Base-by-base conservation (phyloP, 306 rosid species). In the Prunus campanulata region DNA sequence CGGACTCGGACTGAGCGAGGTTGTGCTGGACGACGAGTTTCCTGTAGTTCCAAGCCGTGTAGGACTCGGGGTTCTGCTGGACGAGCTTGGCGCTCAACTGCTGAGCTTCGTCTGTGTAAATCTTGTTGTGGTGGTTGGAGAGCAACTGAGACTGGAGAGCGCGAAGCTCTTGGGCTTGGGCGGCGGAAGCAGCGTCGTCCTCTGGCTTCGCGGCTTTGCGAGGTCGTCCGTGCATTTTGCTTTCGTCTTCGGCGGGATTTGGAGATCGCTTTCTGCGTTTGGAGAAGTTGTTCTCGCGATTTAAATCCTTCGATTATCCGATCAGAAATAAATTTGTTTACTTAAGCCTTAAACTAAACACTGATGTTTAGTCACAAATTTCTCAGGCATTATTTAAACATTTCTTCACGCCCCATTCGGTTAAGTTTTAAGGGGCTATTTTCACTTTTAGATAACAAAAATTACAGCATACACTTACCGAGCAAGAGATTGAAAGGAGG, bases 1-100 rank as follows among this genome's bases (percentile, higher is more conserved):
- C 86, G 29, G 93, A 78, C 46, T 84, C 79, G 32, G 90, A 54
- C 54, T 70, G 83, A 66, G 85, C 77, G 81, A 92, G 84, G 16
- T 32, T 48, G 27, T 83, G 85, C 74, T 92, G 83, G 46, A 92
- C 89, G 12, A 93, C 90, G 71, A 96, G 90, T 71, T 91, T 96
- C 68, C 97, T 77, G 74, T 89, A 96, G 74, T 92, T 95, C 99
- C 97, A 92, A 74, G 96, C 97, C 1, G 99, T 90, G 83, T 89
- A 89, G 10, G 86, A 85, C 64, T 95, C 96, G 29, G 97, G 99
- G 85, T 89, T 95, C 59, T 47, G 78, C 81, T 88, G 91, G 44
- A 95, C 86, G 8, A 91, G 89, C 89, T 82, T 87, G 19, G 91
- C 87, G 74, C 87, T 91, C 8, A 81, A 68, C 48, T 89, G 92